Percentiles rank a stretch among this genome's conserved stretches.
phyloP scores from a whole-genome alignment of 768 basidiomycete species.

The Plicaturopsis crispa region DNA sequence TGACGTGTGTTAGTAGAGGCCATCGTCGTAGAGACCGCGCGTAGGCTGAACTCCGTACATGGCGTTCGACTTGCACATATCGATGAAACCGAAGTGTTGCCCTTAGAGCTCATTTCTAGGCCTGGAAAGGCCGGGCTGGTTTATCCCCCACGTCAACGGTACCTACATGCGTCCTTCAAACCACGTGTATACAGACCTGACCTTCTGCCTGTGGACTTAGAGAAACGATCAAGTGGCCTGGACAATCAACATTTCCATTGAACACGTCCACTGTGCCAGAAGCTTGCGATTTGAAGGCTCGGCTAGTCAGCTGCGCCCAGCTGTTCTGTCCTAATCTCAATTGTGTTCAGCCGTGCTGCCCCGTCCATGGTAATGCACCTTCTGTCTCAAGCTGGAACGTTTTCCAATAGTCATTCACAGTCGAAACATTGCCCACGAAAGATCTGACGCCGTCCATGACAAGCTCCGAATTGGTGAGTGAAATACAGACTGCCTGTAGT shows the following conservation, averaged over 20 bases:
- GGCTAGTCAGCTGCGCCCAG: slow-evolving; percentile 26
- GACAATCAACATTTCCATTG: slow-evolving; percentile 15
- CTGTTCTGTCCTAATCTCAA: slow-evolving; percentile 47
- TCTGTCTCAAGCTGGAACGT: slow-evolving; percentile 2
- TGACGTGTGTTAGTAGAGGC: slow-evolving; percentile 31
- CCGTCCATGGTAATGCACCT: slow-evolving; percentile 34
- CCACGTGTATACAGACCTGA: slow-evolving; percentile 4
- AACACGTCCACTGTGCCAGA: slow-evolving; percentile 1
- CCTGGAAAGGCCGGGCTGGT: slow-evolving; percentile 19
- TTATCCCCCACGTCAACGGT: slow-evolving; percentile 15
- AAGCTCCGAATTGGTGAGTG: neutral
- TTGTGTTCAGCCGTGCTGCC: slow-evolving; percentile 44
- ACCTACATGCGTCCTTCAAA: slow-evolving; percentile 12
- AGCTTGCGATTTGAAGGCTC: slow-evolving; percentile 14
- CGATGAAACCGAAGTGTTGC: slow-evolving; percentile 41
- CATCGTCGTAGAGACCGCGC: slow-evolving; percentile 39
- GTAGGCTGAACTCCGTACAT: slow-evolving; percentile 30
- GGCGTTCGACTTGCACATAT: slow-evolving; percentile 35
- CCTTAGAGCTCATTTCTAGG: slow-evolving; percentile 23
- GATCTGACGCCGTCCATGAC: neutral
- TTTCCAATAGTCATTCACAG: no score
- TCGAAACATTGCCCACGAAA: no score
- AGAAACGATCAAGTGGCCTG: slow-evolving; percentile 17
- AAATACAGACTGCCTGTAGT: slow-evolving; percentile 13
- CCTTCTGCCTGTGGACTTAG: slow-evolving; percentile 20